phyloP scores from a whole-genome alignment of 306 rosid species.

The Leucaena leucocephala region DNA sequence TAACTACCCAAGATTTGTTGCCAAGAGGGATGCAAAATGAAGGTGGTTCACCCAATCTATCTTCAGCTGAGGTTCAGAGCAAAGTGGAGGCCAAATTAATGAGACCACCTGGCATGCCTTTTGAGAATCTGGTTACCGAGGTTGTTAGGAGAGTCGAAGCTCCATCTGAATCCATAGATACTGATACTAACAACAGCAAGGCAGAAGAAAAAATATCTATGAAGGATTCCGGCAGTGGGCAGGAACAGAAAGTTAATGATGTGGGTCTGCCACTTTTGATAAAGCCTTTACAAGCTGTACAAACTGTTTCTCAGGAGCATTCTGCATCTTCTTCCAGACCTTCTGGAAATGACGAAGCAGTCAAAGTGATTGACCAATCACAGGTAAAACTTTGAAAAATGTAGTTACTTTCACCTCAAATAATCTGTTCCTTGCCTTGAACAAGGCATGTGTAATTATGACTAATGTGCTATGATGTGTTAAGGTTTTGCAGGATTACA shows the following conservation, averaged over 20 bases:
- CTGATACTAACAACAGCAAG: conserved; percentile 42
- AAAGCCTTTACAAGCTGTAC: conserved; percentile 67
- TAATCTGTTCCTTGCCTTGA: conserved; percentile 15
- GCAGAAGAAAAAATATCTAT: conserved; percentile 34
- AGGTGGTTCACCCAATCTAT: conserved; percentile 35
- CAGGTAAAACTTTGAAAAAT: conserved; percentile 58
- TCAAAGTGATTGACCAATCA: conserved; percentile 66
- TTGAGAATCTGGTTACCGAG: conserved; percentile 52
- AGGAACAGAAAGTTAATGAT: conserved; percentile 44
- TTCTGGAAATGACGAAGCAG: conserved; percentile 47
- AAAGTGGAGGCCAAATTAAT: conserved; percentile 44
- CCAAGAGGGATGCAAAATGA: conserved; percentile 39
- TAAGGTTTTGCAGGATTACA: conserved; percentile 68
- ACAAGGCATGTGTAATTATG: conserved; percentile 20
- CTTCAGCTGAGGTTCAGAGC: conserved; percentile 35
- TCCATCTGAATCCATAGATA: conserved; percentile 47
- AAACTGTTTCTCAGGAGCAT: conserved; percentile 41
- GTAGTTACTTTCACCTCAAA: neutral
- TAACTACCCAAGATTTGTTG: conserved; percentile 44
- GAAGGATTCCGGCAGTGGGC: conserved; percentile 36
- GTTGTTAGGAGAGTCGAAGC: conserved; percentile 54
- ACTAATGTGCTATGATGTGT: conserved; percentile 36
- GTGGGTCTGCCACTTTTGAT: conserved; percentile 52
- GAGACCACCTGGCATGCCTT: conserved; percentile 44
- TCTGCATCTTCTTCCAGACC: conserved; percentile 42